phyloP scores from a whole-genome alignment of 495 filamentous ascomycete species.

The Trichocladium antarcticum region DNA sequence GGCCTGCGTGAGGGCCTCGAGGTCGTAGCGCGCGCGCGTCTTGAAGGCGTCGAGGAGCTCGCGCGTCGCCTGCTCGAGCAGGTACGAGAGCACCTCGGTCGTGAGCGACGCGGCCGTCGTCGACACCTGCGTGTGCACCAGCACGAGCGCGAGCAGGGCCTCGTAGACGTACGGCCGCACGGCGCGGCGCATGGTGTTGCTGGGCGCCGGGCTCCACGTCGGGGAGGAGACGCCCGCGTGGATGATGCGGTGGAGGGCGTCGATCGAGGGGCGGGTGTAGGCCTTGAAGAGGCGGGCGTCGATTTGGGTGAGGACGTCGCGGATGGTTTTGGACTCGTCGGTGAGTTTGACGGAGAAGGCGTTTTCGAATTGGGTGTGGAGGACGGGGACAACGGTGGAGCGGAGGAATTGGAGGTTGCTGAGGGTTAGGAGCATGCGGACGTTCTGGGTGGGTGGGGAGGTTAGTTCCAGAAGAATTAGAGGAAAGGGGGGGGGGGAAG shows the following conservation, averaged over 20 bases:
- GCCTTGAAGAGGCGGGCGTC: slow-evolving; percentile 81
- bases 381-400: slow-evolving; percentile 62
- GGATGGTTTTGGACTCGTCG: slow-evolving; percentile 80
- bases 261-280: slow-evolving; percentile 66
- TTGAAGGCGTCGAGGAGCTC: slow-evolving; percentile 64
- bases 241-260: slow-evolving; percentile 52
- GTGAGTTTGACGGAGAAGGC: slow-evolving; percentile 82
- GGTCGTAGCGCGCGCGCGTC: slow-evolving; percentile 51
- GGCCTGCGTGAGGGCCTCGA: slow-evolving; percentile 86
- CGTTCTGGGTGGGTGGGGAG: slow-evolving; percentile 46
- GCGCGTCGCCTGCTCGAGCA: slow-evolving; percentile 63
- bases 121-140: slow-evolving; percentile 82
- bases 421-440: slow-evolving; percentile 85
- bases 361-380: slow-evolving; percentile 79
- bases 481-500: neutral
- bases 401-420: slow-evolving; percentile 76
- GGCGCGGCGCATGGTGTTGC: slow-evolving; percentile 53
- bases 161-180: slow-evolving; percentile 84
- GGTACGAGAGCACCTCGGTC: slow-evolving; percentile 60
- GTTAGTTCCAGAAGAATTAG: slow-evolving; percentile 11
- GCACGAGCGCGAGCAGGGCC: slow-evolving; percentile 66
- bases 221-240: slow-evolving; percentile 55
- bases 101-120: slow-evolving; percentile 67
- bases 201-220: slow-evolving; percentile 55
- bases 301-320: slow-evolving; percentile 80